Evolutionary conservation across 2,329 filamentous ascomycete species (phyloP).

Genomic region (Botrytis porri): DNA sequence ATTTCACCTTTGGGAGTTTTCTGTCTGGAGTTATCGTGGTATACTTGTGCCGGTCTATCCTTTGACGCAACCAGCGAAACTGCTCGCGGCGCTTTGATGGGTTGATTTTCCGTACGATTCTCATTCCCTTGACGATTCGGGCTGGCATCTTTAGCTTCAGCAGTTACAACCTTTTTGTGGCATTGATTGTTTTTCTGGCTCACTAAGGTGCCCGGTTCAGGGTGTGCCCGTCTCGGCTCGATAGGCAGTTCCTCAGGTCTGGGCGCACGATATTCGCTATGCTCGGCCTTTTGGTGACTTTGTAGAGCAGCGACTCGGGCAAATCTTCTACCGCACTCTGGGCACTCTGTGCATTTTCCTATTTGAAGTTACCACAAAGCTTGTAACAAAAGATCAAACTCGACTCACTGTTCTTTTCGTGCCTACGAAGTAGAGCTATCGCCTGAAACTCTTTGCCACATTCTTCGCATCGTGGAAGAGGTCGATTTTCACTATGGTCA

Average conservation of each 20-base stretch:
- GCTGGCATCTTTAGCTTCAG: not conserved
- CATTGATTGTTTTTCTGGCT: not conserved
- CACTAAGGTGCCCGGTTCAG: not conserved
- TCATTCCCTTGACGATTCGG: not conserved
- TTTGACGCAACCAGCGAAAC: not conserved
- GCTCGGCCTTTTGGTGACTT: not conserved
- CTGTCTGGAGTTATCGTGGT: not conserved
- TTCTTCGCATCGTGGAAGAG: not conserved
- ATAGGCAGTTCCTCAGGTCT: not conserved
- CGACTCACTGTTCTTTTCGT: slow-evolving; percentile 2
- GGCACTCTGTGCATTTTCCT: slow-evolving; percentile 1
- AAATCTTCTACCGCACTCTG: slow-evolving; percentile 4
- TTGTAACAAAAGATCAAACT: no score
- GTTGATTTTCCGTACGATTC: not conserved
- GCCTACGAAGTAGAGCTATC: not conserved
- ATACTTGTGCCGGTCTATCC: not conserved
- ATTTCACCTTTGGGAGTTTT: not conserved
- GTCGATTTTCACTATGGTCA: not conserved
- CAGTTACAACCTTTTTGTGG: no score
- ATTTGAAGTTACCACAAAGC: not conserved
- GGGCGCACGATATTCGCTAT: not conserved
- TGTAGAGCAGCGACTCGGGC: not conserved
- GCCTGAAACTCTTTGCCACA: slow-evolving; percentile 3
- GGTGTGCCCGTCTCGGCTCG: not conserved
- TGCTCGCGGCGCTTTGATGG: not conserved